Conservation (phyloP, 2,329 filamentous ascomycete genomes). For the Aspergillus sp. region DNA sequence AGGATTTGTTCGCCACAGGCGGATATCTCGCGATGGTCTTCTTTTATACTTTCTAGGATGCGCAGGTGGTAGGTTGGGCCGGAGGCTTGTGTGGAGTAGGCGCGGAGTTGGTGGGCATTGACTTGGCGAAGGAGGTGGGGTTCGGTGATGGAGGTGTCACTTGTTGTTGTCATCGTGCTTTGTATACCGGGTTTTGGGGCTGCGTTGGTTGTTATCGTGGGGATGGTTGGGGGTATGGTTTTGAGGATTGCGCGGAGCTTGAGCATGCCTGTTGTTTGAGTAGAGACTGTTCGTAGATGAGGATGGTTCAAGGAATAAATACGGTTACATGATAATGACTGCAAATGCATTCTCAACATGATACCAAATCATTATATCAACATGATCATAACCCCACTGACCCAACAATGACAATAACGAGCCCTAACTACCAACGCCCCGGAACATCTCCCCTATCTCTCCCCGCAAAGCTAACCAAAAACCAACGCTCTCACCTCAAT, state of each 20-base stretch:
- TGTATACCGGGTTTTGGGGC: neutral
- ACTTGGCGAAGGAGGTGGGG: constrained; percentile 4
- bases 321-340: too few relatives aligned
- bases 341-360: too few relatives aligned
- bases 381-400: too few relatives aligned
- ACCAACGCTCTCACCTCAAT: constrained; percentile 84
- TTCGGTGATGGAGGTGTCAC: neutral
- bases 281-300: neutral
- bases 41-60: constrained; percentile 33
- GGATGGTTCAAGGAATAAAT: neutral
- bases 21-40: constrained; percentile 39
- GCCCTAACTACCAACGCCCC: too few relatives aligned
- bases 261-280: neutral
- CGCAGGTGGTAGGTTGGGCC: constrained; percentile 7
- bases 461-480: constrained; percentile 51
- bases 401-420: too few relatives aligned
- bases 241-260: neutral
- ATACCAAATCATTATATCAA: too few relatives aligned
- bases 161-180: neutral
- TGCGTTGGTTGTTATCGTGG: neutral
- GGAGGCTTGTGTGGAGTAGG: constrained; percentile 5
- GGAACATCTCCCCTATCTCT: too few relatives aligned
- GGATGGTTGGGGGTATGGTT: neutral
- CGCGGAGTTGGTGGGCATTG: constrained; percentile 7
- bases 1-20: constrained; percentile 40